Percentiles rank a stretch among this genome's conserved stretches.
Conservation (phyloP, 1,139 yeast species). For the Sugiyamaella castrensis region DNA sequence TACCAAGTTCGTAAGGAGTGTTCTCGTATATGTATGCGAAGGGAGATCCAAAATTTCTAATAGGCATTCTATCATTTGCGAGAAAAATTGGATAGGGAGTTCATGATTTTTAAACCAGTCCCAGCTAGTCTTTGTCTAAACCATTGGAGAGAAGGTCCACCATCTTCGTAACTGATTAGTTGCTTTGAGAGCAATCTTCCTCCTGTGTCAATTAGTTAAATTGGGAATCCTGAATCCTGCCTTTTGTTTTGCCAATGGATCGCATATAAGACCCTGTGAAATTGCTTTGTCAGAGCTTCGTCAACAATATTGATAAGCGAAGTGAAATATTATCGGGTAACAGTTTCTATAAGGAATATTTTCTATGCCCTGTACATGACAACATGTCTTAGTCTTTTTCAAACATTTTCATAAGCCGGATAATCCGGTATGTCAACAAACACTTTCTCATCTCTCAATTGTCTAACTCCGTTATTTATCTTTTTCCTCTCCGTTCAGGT, state of each 20-base stretch:
- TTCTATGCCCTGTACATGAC: too few species aligned
- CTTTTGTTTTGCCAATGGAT: slow-evolving; percentile 55
- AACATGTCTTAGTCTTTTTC: too few species aligned
- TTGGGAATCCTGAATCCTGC: slow-evolving; percentile 82
- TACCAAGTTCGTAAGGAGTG: slow-evolving; percentile 76
- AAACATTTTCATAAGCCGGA: too few species aligned
- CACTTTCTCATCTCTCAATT: too few species aligned
- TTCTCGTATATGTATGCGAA: slow-evolving; percentile 84
- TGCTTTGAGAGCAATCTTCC: slow-evolving; percentile 82
- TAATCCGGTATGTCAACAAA: too few species aligned
- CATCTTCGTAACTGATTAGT: slow-evolving; percentile 56
- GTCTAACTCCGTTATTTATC: too few species aligned
- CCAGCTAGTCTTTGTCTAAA: slow-evolving; percentile 55
- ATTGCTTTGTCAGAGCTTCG: too few species aligned
- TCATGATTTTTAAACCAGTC: slow-evolving; percentile 52
- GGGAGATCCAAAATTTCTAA: slow-evolving; percentile 43
- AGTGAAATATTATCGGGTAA: too few species aligned
- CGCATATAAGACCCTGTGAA: slow-evolving; percentile 43
- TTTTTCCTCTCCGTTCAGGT: too few species aligned
- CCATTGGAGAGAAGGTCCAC: slow-evolving; percentile 67
- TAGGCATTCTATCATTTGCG: slow-evolving; percentile 80
- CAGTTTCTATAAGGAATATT: too few species aligned
- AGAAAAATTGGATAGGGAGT: slow-evolving; percentile 92
- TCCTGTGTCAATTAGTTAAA: slow-evolving; percentile 85
- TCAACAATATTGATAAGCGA: too few species aligned